These are phyloP conservation scores for Sclerotinia subarctica DNA, from an alignment of 2,329 filamentous ascomycete species.

Conservation along the genomic window DNA sequence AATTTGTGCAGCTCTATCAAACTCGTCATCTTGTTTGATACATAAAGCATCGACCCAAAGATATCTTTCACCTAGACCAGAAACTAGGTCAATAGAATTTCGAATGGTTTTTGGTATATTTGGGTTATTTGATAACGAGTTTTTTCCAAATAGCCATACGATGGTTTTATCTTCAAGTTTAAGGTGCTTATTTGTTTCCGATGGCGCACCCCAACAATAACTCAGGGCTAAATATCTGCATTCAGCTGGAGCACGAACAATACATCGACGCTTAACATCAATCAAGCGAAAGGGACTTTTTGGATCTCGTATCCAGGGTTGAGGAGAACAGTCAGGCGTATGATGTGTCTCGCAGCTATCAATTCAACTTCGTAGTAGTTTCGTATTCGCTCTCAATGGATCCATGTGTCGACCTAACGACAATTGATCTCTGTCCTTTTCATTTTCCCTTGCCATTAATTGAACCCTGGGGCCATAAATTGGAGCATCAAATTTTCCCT, in stretches of 20 bases:
- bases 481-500: not conserved
- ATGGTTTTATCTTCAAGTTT: conserved; percentile 1
- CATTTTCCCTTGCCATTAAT: not conserved
- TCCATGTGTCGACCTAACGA: not conserved
- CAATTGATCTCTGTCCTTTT: not conserved
- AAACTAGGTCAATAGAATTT: conserved; percentile 29
- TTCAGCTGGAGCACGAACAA: conserved; percentile 1
- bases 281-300: not conserved
- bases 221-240: conserved; percentile 8
- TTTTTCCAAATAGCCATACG: not conserved
- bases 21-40: conserved; percentile 20
- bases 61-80: conserved; percentile 26
- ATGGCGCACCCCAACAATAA: conserved; percentile 9
- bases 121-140: conserved; percentile 7
- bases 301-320: not conserved
- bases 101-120: conserved; percentile 22
- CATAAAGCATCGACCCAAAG: conserved; percentile 26
- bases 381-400: not conserved
- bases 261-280: conserved; percentile 9
- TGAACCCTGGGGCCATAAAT: not conserved
- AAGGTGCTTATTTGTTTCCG: conserved; percentile 11
- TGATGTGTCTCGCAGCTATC: conserved; percentile 4
- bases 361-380: conserved; percentile 4
- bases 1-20: conserved; percentile 12
- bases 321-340: not conserved